Base-by-base conservation (phyloP, 495 filamentous ascomycete species). In the Trichoderma parareesei region DNA sequence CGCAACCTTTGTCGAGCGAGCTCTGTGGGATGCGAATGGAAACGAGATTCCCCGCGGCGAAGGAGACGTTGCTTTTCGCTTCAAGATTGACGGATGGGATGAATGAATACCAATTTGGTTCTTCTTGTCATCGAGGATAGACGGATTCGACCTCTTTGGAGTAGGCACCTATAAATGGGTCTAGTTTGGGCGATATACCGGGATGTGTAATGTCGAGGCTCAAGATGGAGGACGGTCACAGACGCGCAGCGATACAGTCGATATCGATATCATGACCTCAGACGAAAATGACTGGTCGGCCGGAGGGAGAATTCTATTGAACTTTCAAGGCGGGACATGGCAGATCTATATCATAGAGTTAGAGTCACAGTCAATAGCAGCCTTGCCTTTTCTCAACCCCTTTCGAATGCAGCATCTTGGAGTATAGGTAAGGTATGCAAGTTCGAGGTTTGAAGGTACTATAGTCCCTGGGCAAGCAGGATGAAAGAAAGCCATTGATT, bases 1-100 rank as follows among this genome's bases (percentile, higher is more conserved):
- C 61, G 85, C 95, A 49, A 87, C 85, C 13, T 97, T 90, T 71
- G 82, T 87, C 65, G 94, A 98, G 76, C 84, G 95, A 63, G 89
- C 91, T 35, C 78, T 98, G 48, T 95, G 83, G 75, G 91, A 93
- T 73, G 74, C 78, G 5, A 70, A 88, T 41, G 90, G 83, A 5
- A 82, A 84, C 43, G 78, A 84, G 8, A 77, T 92, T 53, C 77
- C 81, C 18, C 74, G 79, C 37, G 85, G 84, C 4, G 67, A 84
- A 63, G 86, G 85, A 10, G 89, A 95, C 57, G 73, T 80, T 69
- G 78, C 72, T 7, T 88, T 87, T 71, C 81, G 81, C 42, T 91
- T 90, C 69, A 76, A 82, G 48, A 84, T 91, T 55, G 79, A 88
- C 16, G 78, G 70, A 4, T 81, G 77, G 76, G 67, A 76, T 9